Evolutionary conservation across 2,329 filamentous ascomycete genomes (phyloP), one percentile per base, ranked within the genome.

Genomic region (Pyrenochaeta sp.): DNA sequence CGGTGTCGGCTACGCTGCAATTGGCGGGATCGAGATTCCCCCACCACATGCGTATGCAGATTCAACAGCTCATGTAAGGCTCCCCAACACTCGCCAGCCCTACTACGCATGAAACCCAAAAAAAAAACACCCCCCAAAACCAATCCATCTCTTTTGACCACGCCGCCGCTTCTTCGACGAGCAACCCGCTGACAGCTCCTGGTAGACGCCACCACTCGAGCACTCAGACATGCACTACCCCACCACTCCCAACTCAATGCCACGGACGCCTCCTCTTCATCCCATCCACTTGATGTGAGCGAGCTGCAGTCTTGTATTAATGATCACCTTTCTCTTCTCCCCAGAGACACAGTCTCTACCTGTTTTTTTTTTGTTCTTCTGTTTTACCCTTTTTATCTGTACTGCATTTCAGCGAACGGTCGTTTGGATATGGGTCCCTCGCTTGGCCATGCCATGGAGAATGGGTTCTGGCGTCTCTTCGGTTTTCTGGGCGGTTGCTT

Each of bases 31-130:
- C 71, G 87, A 90, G 65, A 83, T 89, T 64, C 82, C 82, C 71
- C 77, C 81, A 54, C 78, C 81, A 52, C 82, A 85, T 64, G 80
- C 84, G 21, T 91, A 90, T 80, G 85, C 89, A 73, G 81, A 87
- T 65, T 85, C 85, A 75, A 84, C 85, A 77, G 85, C 88, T 83
- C 88, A 90, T 85, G 90, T 92, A 88, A 89, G 86, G 87, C 79
- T 79, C 75, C 80, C 73, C 58, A 64, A 73, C 58, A 64, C 71
- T 69, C 70, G 71, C 62, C 73, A 74, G 62, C 60, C 67, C 54
- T 75, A 74, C 60, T 75, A 71, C 66, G 68, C 73, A 63, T 73
- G 57, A 63, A n/a, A n/a, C n/a, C n/a, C n/a, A n/a, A n/a, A n/a
- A n/a, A n/a, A n/a, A n/a, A n/a, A n/a, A n/a, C n/a, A n/a, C n/a